Base-by-base conservation (phyloP, 2,329 filamentous ascomycete genomes). In the Fusarium sp. region DNA sequence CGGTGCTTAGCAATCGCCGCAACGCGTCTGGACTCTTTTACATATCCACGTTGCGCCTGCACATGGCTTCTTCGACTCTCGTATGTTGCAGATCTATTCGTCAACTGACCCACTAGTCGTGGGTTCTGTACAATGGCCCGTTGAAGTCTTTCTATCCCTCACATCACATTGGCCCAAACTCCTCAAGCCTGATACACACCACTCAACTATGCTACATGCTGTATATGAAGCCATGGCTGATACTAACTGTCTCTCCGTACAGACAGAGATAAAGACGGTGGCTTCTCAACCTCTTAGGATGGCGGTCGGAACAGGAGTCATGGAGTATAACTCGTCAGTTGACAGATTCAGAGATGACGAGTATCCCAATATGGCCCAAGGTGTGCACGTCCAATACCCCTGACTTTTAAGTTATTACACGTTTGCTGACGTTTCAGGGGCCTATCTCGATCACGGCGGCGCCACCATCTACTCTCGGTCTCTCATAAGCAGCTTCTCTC, bases 391-490 rank as follows among this genome's bases (percentile, higher is more conserved):
- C 18, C 13, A 20, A 33, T 4, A 6, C 16, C 13, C 13, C 33
- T 31, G n/a, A 27, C 33, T 49, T 8, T 8, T n/a, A 46, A 16
- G 42, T 16, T 53, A 18, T 42, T 20, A 14, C 38, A 16, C 4
- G 14, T 16, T 20, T 53, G 7, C 57, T 72, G 38, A 73, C 49
- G 31, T 18, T 54, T 27, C 50, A 76, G 74, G 73, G 36, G 75
- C 82, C 53, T 89, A 89, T 73, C 83, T 89, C 23, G 87, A 89
- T 72, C 87, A 89, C 75, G 85, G 84, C 44, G 85, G 85, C 27
- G 80, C 84, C 34, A 87, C 85, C 33, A 83, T 89, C 40, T 88
- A 88, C 71, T 84, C 88, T 46, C 85, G 81, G 67, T 87, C 87
- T 25, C 81, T 88, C 34, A 80, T 90, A 40, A 81, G 84, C 49